phyloP scores from a whole-genome alignment of 2,329 filamentous ascomycete genomes.

The Fusarium odoratissimum region DNA sequence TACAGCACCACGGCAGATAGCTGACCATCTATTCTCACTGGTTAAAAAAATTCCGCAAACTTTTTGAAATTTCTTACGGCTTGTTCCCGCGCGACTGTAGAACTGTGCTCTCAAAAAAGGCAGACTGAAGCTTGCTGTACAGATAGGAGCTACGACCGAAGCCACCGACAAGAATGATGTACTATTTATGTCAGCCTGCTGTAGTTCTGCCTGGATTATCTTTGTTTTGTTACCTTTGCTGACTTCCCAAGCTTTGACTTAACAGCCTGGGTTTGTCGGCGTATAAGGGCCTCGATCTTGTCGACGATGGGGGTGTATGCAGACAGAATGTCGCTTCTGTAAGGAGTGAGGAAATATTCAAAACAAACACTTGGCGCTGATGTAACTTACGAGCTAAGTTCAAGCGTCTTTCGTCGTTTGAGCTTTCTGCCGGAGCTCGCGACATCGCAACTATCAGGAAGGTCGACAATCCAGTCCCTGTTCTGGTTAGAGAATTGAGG shows the following conservation, averaged over 20 bases:
- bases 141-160: slow-evolving; percentile 52
- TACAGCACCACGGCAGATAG: slow-evolving; percentile 51
- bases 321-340: slow-evolving; percentile 29
- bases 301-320: slow-evolving; percentile 42
- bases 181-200: slow-evolving; percentile 38
- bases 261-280: slow-evolving; percentile 40
- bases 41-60: rapidly evolving
- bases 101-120: slow-evolving; percentile 27
- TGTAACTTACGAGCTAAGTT: slow-evolving; percentile 6
- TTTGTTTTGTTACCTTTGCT: slow-evolving; percentile 43
- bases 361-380: rapidly evolving
- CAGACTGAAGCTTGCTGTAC: slow-evolving; percentile 21
- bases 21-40: slow-evolving; percentile 47
- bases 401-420: slow-evolving; percentile 8
- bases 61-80: slow-evolving; percentile 47
- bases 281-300: slow-evolving; percentile 40
- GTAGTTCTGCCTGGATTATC: rapidly evolving
- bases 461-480: slow-evolving; percentile 22
- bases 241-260: not conserved
- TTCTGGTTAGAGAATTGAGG: slow-evolving; percentile 35
- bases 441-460: slow-evolving; percentile 17
- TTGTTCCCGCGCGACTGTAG: slow-evolving; percentile 47
- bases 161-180: slow-evolving; percentile 54
- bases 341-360: rapidly evolving
- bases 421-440: not conserved